Base-by-base conservation (phyloP, 1,284 basidiomycete genomes). In the Inonotus hispidus region DNA sequence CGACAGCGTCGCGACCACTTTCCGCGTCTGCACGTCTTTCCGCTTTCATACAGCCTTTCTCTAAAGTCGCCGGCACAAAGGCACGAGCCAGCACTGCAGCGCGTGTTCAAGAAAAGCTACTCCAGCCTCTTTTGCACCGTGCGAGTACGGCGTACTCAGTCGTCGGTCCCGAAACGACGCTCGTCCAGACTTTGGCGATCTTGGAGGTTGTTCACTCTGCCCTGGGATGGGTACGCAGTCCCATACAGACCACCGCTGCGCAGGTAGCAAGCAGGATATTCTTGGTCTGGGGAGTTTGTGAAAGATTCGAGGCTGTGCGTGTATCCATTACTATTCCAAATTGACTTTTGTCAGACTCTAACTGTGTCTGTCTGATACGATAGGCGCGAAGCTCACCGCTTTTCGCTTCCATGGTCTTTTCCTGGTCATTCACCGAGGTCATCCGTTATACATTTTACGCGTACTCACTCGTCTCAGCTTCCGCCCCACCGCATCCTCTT, bases 391-490 rank as follows among this genome's bases (percentile, higher is more conserved):
- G 78, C 3, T 89, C 85, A 70, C 92, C 96, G 2, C 75, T 94
- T 37, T 98, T 92, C 77, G 84, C 92, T 2, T 87, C 88, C 55
- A 96, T 98, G 93, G 83, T 98, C 58, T 75, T 97, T 65, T 93
- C 96, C 0, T 99, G 96, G 96, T 88, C 91, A 1, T 68, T 90
- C 61, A 94, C 95, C 45, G 96, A 99, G 73, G 83, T 94, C 58
- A 86, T 97, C 64, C 92, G 96, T 29, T 99, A 99, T 75, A 75
- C 87, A 7, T 97, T 91, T 79, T 99, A 99, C 75, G 87, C 90
- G 2, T 43, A n/a, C 19, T 43, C 41, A 7, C 79, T 81, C 68
- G 79, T 79, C 53, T 82, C 98, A 8, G 68, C 91, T 50, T 82
- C 81, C 6, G 61, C 62, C 59, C 78, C 35, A 7, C 78, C 83